Base-by-base conservation (phyloP, 2,329 filamentous ascomycete species). In the Daldinia sp. region DNA sequence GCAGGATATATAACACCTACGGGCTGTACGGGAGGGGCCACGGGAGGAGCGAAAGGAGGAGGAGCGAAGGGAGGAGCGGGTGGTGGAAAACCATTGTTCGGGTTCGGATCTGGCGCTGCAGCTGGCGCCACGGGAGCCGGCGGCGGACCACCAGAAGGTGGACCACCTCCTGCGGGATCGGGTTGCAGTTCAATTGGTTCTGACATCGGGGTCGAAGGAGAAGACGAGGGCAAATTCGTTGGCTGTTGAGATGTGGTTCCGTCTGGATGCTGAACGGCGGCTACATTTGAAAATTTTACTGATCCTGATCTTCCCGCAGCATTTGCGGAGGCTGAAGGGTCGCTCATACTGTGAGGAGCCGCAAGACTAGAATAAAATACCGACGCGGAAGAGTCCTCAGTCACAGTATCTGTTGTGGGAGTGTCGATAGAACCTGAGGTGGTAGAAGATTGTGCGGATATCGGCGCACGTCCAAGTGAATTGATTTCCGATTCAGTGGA, bases 101-200 rank as follows among this genome's bases (percentile, higher is more conserved):
- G 37, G 12, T 41, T 15, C 3, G 54, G 55, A 2, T 65, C 66
- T 18, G 63, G 63, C 7, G 28, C 63, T 6, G 54, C 54, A 4
- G 62, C 41, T 6, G 63, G 30, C 6, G 53, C 12, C 10, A 41
- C 37, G 26, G 65, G 69, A 30, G 30, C 44, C 6, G 55, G 63
- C n/a, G 66, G 69, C n/a, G 65, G 65, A 1, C 63, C 60, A 26
- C 39, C 26, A 48, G 69, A 63, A 26, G 68, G 68, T 4, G 57
- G 41, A 3, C 51, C 41, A 20, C 42, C 53, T 1, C 51, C 33
- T 3, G 44, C 39, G 2, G 62, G 9, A 12, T 58, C 37, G 6
- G 53, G 41, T 13, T 23, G 35, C 53, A 35, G 23, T 30, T 56
- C 9, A 7, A 26, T 18, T 7, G 37, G 23, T 1, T 56, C 37